A percentile compares a stretch with the other conserved stretches of the same genome.
phyloP scores from a whole-genome alignment of 495 filamentous ascomycete genomes.

The Xylaria palmicola region DNA sequence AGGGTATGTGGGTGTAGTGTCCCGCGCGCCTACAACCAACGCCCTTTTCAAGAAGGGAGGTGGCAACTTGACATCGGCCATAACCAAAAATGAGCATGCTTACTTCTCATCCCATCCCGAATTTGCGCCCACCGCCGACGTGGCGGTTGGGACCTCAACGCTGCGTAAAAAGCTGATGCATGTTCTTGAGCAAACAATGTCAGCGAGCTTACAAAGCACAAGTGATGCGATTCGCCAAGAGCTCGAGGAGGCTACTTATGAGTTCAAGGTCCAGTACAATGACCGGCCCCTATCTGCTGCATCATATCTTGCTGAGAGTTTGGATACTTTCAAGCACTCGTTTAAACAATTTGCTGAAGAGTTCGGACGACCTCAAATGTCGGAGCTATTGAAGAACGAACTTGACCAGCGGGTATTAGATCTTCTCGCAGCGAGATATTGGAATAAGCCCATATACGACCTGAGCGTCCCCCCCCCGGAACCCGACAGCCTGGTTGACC shows the following conservation, averaged over 20 bases:
- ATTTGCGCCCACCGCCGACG: conserved; percentile 68
- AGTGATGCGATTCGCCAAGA: conserved; percentile 91
- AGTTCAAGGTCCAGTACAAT: conserved; percentile 99
- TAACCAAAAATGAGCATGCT: conserved; percentile 82
- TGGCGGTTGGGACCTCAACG: conserved; percentile 78
- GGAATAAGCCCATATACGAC: conserved; percentile 93
- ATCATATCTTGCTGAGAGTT: conserved; percentile 89
- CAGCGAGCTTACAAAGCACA: conserved; percentile 80
- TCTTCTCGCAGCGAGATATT: conserved; percentile 90
- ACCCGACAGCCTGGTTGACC: conserved; percentile 67
- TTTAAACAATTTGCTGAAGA: conserved; percentile 89
- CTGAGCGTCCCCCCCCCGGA: conserved; percentile 61
- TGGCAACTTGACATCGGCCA: conserved; percentile 75
- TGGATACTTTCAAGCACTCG: conserved; percentile 96
- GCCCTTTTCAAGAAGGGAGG: conserved; percentile 82
- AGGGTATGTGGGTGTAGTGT: conserved; percentile 97
- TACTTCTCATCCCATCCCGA: conserved; percentile 89
- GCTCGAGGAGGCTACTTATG: conserved; percentile 94
- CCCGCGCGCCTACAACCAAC: conserved; percentile 65
- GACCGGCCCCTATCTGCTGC: conserved; percentile 92
- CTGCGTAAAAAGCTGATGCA: conserved; percentile 95
- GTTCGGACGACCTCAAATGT: conserved; percentile 87
- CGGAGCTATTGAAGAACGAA: conserved; percentile 84
- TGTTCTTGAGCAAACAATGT: conserved; percentile 96
- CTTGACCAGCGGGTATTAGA: conserved; percentile 95